Conservation (phyloP, 176 grass and related monocot species). For the Triticum dicoccoides region DNA sequence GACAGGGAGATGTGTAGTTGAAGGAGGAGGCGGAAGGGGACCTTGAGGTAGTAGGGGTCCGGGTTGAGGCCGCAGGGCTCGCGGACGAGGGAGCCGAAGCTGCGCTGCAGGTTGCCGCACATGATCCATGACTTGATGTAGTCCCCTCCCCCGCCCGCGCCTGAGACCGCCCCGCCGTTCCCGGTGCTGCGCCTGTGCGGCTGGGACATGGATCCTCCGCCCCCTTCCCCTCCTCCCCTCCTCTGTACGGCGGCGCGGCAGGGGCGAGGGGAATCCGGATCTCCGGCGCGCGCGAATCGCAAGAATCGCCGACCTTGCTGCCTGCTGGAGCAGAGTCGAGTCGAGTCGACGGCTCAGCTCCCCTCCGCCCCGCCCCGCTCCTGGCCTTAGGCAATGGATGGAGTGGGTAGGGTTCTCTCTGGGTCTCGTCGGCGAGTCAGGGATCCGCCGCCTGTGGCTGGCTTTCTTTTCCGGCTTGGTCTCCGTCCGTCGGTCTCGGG, state of each 20-base stretch:
- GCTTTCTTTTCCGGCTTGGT: background rate
- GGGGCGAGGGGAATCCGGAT: background rate
- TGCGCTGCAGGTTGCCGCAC: constrained; percentile 79
- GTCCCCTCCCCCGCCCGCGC: constrained; percentile 47
- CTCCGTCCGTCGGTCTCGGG: background rate
- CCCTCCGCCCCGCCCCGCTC: too few relatives aligned
- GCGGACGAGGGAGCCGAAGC: constrained; percentile 72
- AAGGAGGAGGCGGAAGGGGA: background rate
- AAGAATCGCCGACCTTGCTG: background rate
- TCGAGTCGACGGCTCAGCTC: background rate
- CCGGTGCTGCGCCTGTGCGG: background rate
- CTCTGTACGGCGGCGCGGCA: background rate
- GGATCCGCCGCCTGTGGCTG: background rate
- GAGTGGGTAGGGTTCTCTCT: background rate
- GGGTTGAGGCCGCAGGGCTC: constrained; percentile 56
- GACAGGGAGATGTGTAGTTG: background rate
- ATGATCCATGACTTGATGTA: constrained; percentile 73
- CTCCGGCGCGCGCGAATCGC: background rate
- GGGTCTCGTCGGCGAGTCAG: background rate
- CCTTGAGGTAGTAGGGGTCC: constrained; percentile 76
- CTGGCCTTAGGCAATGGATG: too few relatives aligned
- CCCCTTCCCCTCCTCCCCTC: background rate
- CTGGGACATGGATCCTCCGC: background rate
- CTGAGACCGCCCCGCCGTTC: too few relatives aligned
- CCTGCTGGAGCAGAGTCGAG: background rate